A percentile compares a stretch with the other conserved stretches of the same genome.
Conservation (phyloP, 306 rosid genomes). For the Alnus rubra region DNA sequence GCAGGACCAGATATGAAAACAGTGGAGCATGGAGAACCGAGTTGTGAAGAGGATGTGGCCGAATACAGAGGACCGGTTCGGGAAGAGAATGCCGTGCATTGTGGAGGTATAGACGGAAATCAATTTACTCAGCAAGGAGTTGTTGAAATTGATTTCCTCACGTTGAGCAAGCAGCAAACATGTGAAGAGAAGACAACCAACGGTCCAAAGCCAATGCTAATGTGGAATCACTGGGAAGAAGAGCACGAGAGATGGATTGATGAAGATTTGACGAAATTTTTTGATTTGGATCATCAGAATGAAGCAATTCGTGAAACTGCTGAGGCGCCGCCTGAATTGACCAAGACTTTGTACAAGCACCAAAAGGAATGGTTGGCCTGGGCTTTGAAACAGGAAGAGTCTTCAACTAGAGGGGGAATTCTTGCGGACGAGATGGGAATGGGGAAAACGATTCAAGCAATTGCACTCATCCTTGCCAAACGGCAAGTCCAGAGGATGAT, state of each 20-base stretch:
- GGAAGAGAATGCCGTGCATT: constrained; percentile 8
- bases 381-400: constrained; percentile 80
- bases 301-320: constrained; percentile 55
- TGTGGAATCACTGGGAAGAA: constrained; percentile 73
- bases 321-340: constrained; percentile 69
- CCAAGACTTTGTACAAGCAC: constrained; percentile 71
- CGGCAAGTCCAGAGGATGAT: constrained; percentile 38
- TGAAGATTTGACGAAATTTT: constrained; percentile 41
- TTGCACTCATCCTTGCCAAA: constrained; percentile 86
- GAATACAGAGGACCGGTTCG: background rate
- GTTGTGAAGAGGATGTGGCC: no score
- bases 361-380: constrained; percentile 94
- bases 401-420: constrained; percentile 71
- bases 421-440: constrained; percentile 99
- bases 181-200: constrained; percentile 29
- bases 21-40: no score
- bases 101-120: background rate
- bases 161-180: constrained; percentile 18
- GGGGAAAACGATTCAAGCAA: constrained; percentile 97
- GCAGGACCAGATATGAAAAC: no score
- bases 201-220: constrained; percentile 29
- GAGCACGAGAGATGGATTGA: constrained; percentile 70
- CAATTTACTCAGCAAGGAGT: background rate
- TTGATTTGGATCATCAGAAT: constrained; percentile 47
- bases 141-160: constrained; percentile 13